Evolutionary conservation across 202 grass and related monocot species (phyloP), one percentile per base, ranked within the genome.

Genomic region (Elaeis oleifera): DNA sequence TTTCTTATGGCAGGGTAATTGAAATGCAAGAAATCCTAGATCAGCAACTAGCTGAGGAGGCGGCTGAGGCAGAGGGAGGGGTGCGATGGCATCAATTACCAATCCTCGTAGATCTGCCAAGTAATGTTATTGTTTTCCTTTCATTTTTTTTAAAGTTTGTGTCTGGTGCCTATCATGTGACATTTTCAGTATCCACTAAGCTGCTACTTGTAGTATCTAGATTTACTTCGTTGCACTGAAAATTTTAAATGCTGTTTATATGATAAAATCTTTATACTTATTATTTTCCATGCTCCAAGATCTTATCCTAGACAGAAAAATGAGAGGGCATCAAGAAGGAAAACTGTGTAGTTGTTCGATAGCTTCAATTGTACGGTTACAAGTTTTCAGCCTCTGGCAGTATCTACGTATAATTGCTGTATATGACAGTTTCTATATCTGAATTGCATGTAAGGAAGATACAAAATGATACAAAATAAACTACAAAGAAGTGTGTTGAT

Each of bases 1-100:
- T 70, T 80, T 78, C 4, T 65, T 61, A 52, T 70, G 52, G 51
- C 74, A 99, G 95, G 75, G 85, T 99, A 76, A 82, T 99, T 73
- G 95, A 99, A 84, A 99, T 99, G 95, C 95, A 99, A 94, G 95
- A 99, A 78, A 90, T 89, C 62, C 32, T 99, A 78, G 95, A 99
- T 64, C 89, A 99, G 63, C 95, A 99, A 86, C 65, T 99, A 71
- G 88, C 95, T 64, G 95, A 99, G 79, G 85, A 87, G 90, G 95
- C 95, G 67, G 89, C 95, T 29, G 95, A 99, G 79, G 95, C 89
- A 69, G 95, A 94, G 68, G 95, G 89, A 64, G 73, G 75, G 95
- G 85, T 16, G 74, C 89, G 48, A 90, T 94, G 75, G 82, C 85
- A 5, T 78, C 82, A 71, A 99, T 99, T 77, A 55, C 89, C 53